Percentiles rank a stretch among this genome's conserved stretches.
Evolutionary conservation across 495 filamentous ascomycete genomes (phyloP).

Genomic region (Tuber calosporum): DNA sequence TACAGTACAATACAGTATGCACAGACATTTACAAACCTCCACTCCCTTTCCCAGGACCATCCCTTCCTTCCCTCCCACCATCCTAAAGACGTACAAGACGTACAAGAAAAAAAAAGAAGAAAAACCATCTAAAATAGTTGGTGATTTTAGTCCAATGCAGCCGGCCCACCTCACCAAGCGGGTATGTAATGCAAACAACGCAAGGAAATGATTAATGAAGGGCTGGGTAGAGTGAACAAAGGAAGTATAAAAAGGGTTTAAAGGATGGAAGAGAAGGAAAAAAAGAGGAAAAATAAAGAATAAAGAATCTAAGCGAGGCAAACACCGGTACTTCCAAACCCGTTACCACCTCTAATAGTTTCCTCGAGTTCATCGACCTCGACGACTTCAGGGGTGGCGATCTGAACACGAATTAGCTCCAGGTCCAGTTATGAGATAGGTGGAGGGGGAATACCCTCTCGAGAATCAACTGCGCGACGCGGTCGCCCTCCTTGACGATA

Average conservation of each 20-base stretch:
- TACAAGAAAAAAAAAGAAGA: too few relatives aligned
- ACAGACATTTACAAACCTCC: neutral
- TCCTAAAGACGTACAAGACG: neutral
- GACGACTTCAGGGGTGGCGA: constrained; percentile 80
- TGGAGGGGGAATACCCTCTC: constrained; percentile 54
- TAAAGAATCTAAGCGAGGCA: neutral
- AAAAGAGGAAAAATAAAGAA: neutral
- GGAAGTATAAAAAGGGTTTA: too few relatives aligned
- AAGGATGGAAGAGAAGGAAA: too few relatives aligned
- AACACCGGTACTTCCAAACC: constrained; percentile 85
- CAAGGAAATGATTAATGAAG: neutral
- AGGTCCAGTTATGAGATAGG: neutral
- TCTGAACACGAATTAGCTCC: constrained; percentile 45
- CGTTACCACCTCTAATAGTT: constrained; percentile 81
- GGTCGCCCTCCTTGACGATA: constrained; percentile 72
- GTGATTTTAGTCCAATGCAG: neutral
- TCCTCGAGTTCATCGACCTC: constrained; percentile 84
- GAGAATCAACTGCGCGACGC: constrained; percentile 85
- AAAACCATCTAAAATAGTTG: neutral
- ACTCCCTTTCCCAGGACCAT: neutral
- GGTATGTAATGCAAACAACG: neutral
- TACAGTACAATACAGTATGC: neutral
- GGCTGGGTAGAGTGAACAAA: neutral
- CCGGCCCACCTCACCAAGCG: neutral
- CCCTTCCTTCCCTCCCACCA: neutral